Conservation (phyloP, 2,329 filamentous ascomycete genomes). For the Penicillium sp. region DNA sequence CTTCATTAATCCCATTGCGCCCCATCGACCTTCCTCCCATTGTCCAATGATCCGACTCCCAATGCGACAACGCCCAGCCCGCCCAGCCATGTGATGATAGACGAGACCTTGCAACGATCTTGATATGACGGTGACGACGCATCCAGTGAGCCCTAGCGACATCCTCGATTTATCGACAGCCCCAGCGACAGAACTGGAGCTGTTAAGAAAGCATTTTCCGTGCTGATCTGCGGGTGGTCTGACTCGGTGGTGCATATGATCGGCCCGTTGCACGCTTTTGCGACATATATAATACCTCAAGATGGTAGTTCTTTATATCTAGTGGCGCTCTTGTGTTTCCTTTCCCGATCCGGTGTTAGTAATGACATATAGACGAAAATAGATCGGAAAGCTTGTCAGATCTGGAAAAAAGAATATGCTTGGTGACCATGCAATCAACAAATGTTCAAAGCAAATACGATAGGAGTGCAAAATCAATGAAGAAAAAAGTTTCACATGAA, state of each 20-base stretch:
- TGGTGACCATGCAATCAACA: background rate
- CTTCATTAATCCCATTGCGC: background rate
- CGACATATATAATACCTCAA: background rate
- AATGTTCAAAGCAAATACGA: background rate
- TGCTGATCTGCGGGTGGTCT: conserved; percentile 16
- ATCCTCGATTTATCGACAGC: background rate
- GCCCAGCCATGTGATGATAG: background rate
- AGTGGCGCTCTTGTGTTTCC: background rate
- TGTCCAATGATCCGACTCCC: conserved; percentile 3
- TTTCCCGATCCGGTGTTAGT: background rate
- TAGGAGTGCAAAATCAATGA: background rate
- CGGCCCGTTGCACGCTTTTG: conserved; percentile 5
- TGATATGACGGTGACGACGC: conserved; percentile 4
- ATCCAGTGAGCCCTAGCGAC: conserved; percentile 6
- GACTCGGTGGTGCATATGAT: conserved; percentile 8
- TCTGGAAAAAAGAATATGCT: no score
- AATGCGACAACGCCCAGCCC: conserved; percentile 10
- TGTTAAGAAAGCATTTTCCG: conserved; percentile 2
- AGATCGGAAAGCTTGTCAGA: conserved; percentile 3
- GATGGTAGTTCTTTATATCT: background rate
- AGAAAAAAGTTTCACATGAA: conserved; percentile 12
- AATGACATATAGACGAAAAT: conserved; percentile 3
- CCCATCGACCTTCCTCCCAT: background rate
- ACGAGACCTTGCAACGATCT: conserved; percentile 9
- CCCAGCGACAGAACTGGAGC: background rate